Evolutionary conservation across 2,329 filamentous ascomycete genomes (phyloP).

Genomic region (Calonectria crousiana): DNA sequence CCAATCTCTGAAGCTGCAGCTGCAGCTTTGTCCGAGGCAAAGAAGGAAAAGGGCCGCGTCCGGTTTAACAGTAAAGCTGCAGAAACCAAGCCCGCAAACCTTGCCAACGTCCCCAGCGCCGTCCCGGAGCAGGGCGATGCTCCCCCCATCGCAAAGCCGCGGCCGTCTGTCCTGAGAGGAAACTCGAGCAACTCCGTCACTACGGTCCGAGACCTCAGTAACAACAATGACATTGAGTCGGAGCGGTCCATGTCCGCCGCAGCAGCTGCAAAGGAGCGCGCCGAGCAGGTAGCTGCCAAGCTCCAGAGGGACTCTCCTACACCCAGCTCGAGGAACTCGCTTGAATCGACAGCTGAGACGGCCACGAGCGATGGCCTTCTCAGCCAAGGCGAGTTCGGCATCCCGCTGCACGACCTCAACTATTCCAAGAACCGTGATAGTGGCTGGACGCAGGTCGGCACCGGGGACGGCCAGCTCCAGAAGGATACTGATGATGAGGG

Average conservation of each 20-base stretch:
- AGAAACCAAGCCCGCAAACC: constrained; percentile 42
- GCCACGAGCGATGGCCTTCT: constrained; percentile 45
- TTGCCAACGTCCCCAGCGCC: constrained; percentile 28
- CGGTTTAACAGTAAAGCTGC: constrained; percentile 62
- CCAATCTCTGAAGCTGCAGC: constrained; percentile 1
- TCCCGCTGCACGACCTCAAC: constrained; percentile 50
- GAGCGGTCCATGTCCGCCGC: constrained; percentile 46
- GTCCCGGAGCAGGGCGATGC: constrained; percentile 29
- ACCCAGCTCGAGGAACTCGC: constrained; percentile 50
- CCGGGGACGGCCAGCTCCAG: not conserved
- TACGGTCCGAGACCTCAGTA: constrained; percentile 40
- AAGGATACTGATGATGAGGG: constrained; percentile 24
- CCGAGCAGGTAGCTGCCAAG: constrained; percentile 56
- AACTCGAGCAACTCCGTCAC: constrained; percentile 55
- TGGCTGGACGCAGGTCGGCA: not conserved
- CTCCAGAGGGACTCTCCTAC: constrained; percentile 51
- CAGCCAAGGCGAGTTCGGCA: constrained; percentile 39
- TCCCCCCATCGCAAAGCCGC: constrained; percentile 43
- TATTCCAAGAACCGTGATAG: constrained; percentile 10
- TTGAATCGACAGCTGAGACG: constrained; percentile 52
- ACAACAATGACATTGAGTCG: constrained; percentile 42
- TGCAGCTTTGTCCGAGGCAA: constrained; percentile 27
- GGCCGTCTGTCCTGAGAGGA: constrained; percentile 58
- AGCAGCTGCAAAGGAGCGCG: constrained; percentile 53
- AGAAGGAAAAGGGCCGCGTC: constrained; percentile 60